Base-by-base conservation (phyloP, 306 rosid species). In the Glycine soja region DNA sequence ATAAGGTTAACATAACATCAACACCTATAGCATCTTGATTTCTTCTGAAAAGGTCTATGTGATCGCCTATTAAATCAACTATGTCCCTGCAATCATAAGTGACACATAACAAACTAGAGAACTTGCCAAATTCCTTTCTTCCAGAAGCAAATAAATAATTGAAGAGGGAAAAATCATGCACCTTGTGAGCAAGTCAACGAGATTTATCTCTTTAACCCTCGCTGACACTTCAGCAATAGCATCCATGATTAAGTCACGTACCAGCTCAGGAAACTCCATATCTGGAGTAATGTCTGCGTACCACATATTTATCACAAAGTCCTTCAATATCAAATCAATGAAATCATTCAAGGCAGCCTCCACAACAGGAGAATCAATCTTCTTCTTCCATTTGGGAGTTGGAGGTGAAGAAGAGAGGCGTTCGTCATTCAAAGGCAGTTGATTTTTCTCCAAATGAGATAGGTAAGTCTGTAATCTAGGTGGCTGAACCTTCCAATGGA, bases 171-270 rank as follows among this genome's bases (percentile, higher is more conserved):
- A 80, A 24, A 65, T 36, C 48, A 43, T 48, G 52, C 90, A 95
- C 99, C 97, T 91, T 14, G 97, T 92, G 57, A 96, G 88, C 93
- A 96, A 89, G 87, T 96, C 98, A 56, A 96, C 97, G 47, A 96
- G 87, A 90, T 96, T 96, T 46, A 96, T 88, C 86, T 93, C 94
- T 71, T 84, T 92, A 86, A 87, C 92, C 89, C 98, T 90, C 57
- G 82, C 89, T 0, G 97, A 82, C 48, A 96, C 87, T 87, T 96
- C 99, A 68, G 95, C 97, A 74, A 96, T 83, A 73, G 93, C 99
- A 50, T 96, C 95, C 99, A 93, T 92, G 75, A 96, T 78, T 81
- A 96, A 81, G 5, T 88, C 78, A 0, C 87, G 99, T 82, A 92
- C 92, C 11, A 88, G 93, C 80, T 78, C 93, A 30, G 99, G 98